Percentiles rank a stretch among this genome's conserved stretches.
Conservation (phyloP, 1,139 yeast species). For the Taphrina flavorubra region DNA sequence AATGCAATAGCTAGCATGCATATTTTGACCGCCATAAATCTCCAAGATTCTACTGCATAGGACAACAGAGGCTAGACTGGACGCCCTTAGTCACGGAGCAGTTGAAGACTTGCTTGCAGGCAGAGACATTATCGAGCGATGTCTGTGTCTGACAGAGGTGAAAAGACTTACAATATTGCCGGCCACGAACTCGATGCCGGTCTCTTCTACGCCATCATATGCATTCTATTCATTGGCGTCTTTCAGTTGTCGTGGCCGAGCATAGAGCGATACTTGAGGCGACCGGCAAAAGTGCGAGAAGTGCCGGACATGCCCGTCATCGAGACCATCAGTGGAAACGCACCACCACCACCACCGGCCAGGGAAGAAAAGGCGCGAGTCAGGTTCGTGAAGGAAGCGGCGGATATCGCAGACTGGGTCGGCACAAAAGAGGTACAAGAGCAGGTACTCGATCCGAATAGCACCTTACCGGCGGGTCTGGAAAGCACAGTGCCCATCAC, state of each 20-base stretch:
- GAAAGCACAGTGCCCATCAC: conserved; percentile 1
- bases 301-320: conserved; percentile 35
- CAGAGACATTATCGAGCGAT: background rate
- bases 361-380: conserved; percentile 11
- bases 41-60: too few species aligned
- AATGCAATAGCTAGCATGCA: too few species aligned
- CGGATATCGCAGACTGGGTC: conserved; percentile 31
- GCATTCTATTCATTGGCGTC: conserved; percentile 12
- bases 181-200: conserved; percentile 26
- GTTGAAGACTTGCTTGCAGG: too few species aligned
- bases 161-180: background rate
- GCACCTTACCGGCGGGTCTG: conserved; percentile 25
- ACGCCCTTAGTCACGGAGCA: too few species aligned
- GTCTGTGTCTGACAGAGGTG: background rate
- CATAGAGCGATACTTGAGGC: conserved; percentile 11
- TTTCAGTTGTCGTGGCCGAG: conserved; percentile 35
- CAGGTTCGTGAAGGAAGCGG: conserved; percentile 27
- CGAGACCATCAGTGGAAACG: conserved; percentile 37
- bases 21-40: too few species aligned
- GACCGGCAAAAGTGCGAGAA: background rate
- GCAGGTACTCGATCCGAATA: conserved; percentile 27
- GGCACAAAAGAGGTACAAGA: background rate
- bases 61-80: too few species aligned
- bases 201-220: conserved; percentile 15
- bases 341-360: background rate